Base-by-base conservation (phyloP, 1,284 basidiomycete genomes). In the Microbotryum violaceum region DNA sequence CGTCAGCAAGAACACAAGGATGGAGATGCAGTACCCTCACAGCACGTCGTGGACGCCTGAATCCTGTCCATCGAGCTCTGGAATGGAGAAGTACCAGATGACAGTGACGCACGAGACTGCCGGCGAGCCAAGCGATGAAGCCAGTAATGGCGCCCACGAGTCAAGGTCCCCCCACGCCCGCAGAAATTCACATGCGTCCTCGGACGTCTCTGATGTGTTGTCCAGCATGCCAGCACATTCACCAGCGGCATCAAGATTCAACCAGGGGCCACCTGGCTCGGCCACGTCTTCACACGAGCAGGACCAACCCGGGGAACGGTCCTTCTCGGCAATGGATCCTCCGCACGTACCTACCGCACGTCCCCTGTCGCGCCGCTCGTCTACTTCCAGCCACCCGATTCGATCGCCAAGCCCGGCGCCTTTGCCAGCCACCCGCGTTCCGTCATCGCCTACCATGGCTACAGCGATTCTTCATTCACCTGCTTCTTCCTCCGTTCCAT, bases 331-430 rank as follows among this genome's bases (percentile, higher is more conserved):
- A 46, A 77, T 75, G 61, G 74, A 76, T 56, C 74, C 78, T 7
- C 75, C 75, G 37, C 46, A 54, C 56, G 14, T 50, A 52, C 27
- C 49, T 54, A 18, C 57, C 29, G 20, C 44, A 23, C 51, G 46
- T 27, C 75, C 84, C 0, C 84, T 85, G 27, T 93, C 90, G 1
- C 79, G 91, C 12, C 81, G 91, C 16, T 93, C 91, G 1, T 93
- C 90, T 0, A 91, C 93, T 76, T 90, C 89, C 64, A 65, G 76
- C 58, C 51, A 27, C 14, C 29, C 23, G 10, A 37, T n/a, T 52
- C 27, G 25, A 29, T 29, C 16, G 23, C 23, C 50, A 29, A 52
- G 23, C 20, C 37, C 37, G 37, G 37, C 37, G 37, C 67, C 65
- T 1, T 56, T 65, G 0, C 67, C 67, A 1, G 67, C 67, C 23